A percentile compares a stretch with the other conserved stretches of the same genome.
phyloP scores from a whole-genome alignment of 2,329 filamentous ascomycete species.

The Xylariaceae sp. region DNA sequence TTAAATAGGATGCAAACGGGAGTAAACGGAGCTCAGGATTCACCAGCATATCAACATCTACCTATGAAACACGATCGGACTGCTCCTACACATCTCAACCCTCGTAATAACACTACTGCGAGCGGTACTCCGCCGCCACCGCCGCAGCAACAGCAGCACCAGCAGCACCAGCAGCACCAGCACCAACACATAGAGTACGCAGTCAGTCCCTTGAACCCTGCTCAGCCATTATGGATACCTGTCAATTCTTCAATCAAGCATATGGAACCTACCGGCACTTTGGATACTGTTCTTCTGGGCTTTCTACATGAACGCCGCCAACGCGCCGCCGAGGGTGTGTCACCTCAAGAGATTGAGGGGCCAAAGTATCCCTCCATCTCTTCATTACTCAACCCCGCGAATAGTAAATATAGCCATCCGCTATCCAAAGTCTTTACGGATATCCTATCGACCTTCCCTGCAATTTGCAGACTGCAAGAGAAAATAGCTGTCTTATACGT shows the following conservation, averaged over 20 bases:
- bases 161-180: slow-evolving; percentile 20
- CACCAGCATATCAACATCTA: slow-evolving; percentile 51
- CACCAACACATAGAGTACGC: slow-evolving; percentile 29
- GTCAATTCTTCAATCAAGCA: slow-evolving; percentile 60
- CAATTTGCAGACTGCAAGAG: slow-evolving; percentile 79
- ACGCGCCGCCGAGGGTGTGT: slow-evolving; percentile 69
- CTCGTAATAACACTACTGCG: slow-evolving; percentile 1
- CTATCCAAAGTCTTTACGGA: slow-evolving; percentile 86
- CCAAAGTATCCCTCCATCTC: slow-evolving; percentile 82
- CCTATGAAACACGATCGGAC: slow-evolving; percentile 61
- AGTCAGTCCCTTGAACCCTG: slow-evolving; percentile 3
- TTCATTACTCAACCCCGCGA: slow-evolving; percentile 75
- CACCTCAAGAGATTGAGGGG: slow-evolving; percentile 71
- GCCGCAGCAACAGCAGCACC: not conserved
- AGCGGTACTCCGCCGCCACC: slow-evolving; percentile 15
- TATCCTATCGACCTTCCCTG: slow-evolving; percentile 83
- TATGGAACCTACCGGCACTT: slow-evolving; percentile 72
- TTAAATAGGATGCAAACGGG: slow-evolving; percentile 60
- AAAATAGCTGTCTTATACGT: slow-evolving; percentile 81
- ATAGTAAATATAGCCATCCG: slow-evolving; percentile 70
- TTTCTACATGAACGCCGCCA: slow-evolving; percentile 75
- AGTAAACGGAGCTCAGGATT: slow-evolving; percentile 55
- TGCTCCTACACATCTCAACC: slow-evolving; percentile 30
- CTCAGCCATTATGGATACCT: slow-evolving; percentile 4
- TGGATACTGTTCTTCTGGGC: slow-evolving; percentile 81